These are phyloP conservation scores for Penicillium samsonianum DNA, from an alignment of 495 filamentous ascomycete species.

Conservation along the genomic window DNA sequence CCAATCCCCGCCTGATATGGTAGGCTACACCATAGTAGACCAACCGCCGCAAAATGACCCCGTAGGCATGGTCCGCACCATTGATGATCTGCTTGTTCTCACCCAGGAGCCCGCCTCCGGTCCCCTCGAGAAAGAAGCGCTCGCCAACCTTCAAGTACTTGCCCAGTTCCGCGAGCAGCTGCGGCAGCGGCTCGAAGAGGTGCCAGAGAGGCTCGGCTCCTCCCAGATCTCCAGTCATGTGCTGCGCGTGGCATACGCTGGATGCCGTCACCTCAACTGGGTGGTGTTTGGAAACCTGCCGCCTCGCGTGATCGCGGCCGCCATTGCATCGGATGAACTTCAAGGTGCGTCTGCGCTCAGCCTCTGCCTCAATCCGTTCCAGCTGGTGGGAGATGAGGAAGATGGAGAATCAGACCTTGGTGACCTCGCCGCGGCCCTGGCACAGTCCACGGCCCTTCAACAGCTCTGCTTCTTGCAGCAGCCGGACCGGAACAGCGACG, in stretches of 20 bases:
- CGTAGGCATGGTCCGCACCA: constrained; percentile 12
- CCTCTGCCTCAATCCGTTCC: constrained; percentile 16
- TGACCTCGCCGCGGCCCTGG: constrained; percentile 14
- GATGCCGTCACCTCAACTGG: constrained; percentile 20
- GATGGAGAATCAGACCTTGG: constrained; percentile 2
- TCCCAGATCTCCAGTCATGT: constrained; percentile 17
- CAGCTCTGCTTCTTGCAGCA: constrained; percentile 21
- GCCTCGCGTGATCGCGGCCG: constrained; percentile 15
- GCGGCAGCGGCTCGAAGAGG: constrained; percentile 20
- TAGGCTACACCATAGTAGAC: not conserved
- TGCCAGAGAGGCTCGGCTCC: constrained; percentile 15
- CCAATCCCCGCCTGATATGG: not conserved
- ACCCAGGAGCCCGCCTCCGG: constrained; percentile 10
- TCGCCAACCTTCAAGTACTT: constrained; percentile 14
- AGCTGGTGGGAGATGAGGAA: constrained; percentile 8
- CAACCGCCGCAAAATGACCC: constrained; percentile 10
- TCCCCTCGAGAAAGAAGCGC: constrained; percentile 10
- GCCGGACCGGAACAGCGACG: constrained; percentile 17
- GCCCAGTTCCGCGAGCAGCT: constrained; percentile 17
- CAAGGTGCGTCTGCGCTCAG: constrained; percentile 20
- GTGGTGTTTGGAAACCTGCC: constrained; percentile 17
- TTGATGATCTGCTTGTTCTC: constrained; percentile 22
- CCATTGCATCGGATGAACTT: constrained; percentile 19
- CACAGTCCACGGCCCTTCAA: constrained; percentile 16
- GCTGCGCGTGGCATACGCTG: constrained; percentile 21